Evolutionary conservation across 192 early-diverging fungal genomes (phyloP).

Genomic region (Backusella mclennaniae): DNA sequence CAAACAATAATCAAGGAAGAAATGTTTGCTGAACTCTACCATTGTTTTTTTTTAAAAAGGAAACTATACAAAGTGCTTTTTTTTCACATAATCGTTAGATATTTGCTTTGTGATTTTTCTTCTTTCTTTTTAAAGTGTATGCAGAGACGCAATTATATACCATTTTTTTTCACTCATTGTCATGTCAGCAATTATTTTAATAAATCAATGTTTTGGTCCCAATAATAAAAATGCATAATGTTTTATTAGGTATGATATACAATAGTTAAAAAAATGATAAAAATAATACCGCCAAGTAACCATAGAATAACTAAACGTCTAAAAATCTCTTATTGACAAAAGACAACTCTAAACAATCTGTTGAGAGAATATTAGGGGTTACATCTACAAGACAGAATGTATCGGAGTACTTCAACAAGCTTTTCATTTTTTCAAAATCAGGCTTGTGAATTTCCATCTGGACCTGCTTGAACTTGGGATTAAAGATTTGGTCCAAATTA

Average conservation of each 20-base stretch:
- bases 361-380: background rate
- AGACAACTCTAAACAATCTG: background rate
- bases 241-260: constrained; percentile 3
- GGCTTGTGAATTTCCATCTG: constrained; percentile 13
- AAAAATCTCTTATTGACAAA: constrained; percentile 2
- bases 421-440: background rate
- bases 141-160: too few relatives aligned
- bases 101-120: too few relatives aligned
- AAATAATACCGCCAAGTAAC: background rate
- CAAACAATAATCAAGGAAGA: too few relatives aligned
- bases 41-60: too few relatives aligned
- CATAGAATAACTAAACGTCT: background rate
- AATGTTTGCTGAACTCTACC: too few relatives aligned
- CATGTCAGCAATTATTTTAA: too few relatives aligned
- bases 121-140: too few relatives aligned
- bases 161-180: too few relatives aligned
- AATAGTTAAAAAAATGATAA: background rate
- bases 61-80: too few relatives aligned
- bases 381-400: constrained; percentile 9
- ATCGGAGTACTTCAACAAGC: background rate
- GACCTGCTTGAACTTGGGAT: background rate
- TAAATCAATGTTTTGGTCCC: too few relatives aligned
- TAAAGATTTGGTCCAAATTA: background rate
- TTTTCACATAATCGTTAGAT: too few relatives aligned
- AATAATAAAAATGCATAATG: background rate